Evolutionary conservation across 2,329 filamentous ascomycete genomes (phyloP), one percentile per base, ranked within the genome.

Genomic region (Alternaria ventricosa): DNA sequence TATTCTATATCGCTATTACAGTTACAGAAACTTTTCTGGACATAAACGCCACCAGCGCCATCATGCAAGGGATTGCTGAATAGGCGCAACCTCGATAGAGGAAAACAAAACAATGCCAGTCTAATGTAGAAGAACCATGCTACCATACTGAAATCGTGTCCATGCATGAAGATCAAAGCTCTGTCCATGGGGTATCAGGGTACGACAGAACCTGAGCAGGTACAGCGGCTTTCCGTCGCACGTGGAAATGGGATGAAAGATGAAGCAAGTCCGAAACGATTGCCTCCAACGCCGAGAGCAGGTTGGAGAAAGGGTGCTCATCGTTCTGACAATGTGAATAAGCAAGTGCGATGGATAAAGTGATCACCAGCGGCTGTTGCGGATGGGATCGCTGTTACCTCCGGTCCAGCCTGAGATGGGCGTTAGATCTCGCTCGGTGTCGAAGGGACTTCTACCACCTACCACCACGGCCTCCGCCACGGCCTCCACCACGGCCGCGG

Each of bases 401-500:
- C 80, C 80, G 63, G 75, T 76, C 73, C 76, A 80, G 44, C 71
- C 78, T 80, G 54, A 47, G 41, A 43, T 44, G 33, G 27, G 22
- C 50, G 63, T 78, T 63, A 78, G 68, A 57, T 60, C 54, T 25
- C 27, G n/a, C 20, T 55, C 22, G 25, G 56, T 36, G 51, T 44
- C 18, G 55, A 13, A 12, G 28, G 25, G 57, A 59, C 15, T 51
- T 55, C 67, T 28, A 56, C 13, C 50, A 71, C 72, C 57, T 80
- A 78, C 84, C 79, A 66, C 87, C 84, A 68, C 86, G 81, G 33
- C 33, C 33, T 71, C 89, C 86, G 70, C 87, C 84, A 70, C 87
- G 81, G 71, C 89, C 86, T 72, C 88, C 87, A 71, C 91, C 89
- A 75, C 90, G 87, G 79, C 90, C 90, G 75, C 92, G 85, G 71